A percentile compares a stretch with the other conserved stretches of the same genome.
Conservation (phyloP, 129 eudicot genomes). For the Pittosporum tobira region DNA sequence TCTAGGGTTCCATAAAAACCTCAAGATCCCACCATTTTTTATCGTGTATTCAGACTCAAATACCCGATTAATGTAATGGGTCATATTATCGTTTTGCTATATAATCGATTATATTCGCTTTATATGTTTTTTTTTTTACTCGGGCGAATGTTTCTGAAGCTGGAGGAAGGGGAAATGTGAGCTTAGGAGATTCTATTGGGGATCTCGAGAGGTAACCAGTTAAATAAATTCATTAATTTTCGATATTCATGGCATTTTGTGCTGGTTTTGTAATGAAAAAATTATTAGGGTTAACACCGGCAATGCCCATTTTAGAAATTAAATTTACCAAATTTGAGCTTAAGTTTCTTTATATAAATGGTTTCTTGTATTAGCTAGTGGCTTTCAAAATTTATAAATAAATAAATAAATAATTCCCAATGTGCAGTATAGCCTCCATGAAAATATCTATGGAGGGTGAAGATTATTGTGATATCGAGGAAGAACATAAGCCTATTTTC, state of each 20-base stretch:
- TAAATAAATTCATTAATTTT: background rate
- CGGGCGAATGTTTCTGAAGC: background rate
- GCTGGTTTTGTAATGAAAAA: background rate
- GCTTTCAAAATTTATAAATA: no score
- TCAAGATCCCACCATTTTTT: background rate
- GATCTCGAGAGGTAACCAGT: background rate
- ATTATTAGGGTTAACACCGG: background rate
- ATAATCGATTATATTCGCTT: background rate
- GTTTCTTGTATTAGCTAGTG: no score
- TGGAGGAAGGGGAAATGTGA: background rate
- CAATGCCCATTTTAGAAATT: background rate
- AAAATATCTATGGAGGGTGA: background rate
- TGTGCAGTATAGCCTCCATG: background rate
- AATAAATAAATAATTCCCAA: no score
- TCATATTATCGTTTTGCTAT: background rate
- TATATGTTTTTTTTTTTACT: background rate
- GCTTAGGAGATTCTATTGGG: slow-evolving; percentile 3
- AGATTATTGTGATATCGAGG: background rate
- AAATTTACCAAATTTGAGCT: no score
- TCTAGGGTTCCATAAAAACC: no score
- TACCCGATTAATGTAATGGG: background rate
- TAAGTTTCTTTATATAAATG: no score
- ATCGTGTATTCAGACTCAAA: background rate
- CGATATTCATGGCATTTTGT: background rate
- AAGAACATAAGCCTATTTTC: slow-evolving; percentile 14